phyloP scores from a whole-genome alignment of 805 yeast genomes.

The Nakazawaea populi region DNA sequence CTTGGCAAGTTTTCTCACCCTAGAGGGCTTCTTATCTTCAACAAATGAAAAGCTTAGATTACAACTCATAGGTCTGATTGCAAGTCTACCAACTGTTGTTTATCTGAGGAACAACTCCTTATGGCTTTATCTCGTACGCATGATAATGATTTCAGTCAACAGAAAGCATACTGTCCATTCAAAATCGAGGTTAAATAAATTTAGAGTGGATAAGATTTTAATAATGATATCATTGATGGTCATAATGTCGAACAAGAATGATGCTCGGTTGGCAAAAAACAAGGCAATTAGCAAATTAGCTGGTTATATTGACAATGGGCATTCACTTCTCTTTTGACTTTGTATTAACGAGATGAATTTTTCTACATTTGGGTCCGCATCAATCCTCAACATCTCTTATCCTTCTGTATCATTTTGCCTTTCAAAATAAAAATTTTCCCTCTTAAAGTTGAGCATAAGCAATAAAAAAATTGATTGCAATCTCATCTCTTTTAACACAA shows the following conservation, averaged over 20 bases:
- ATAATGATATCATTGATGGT: slow-evolving; percentile 1
- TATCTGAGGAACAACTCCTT: background rate
- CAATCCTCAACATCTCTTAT: no score
- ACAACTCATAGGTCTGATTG: slow-evolving; percentile 1
- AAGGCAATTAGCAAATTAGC: background rate
- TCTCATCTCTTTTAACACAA: no score
- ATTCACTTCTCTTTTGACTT: background rate
- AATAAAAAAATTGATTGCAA: no score
- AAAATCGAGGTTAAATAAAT: slow-evolving; percentile 1
- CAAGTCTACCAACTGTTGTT: slow-evolving; percentile 1
- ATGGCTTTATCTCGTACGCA: slow-evolving; percentile 6
- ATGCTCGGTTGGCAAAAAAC: background rate
- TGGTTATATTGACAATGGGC: slow-evolving; percentile 1
- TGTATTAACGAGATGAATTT: background rate
- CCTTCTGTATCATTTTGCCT: no score
- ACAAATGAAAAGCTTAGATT: background rate
- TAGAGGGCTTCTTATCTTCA: background rate
- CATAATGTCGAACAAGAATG: background rate
- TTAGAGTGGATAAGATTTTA: slow-evolving; percentile 5
- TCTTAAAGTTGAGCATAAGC: no score
- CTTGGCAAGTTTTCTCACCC: background rate
- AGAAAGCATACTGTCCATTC: slow-evolving; percentile 1
- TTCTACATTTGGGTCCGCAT: no score
- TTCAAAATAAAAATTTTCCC: no score
- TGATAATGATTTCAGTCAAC: slow-evolving; percentile 4